Evolutionary conservation across 2,329 filamentous ascomycete genomes (phyloP), one percentile per base, ranked within the genome.

Genomic region (Microsporum canis): DNA sequence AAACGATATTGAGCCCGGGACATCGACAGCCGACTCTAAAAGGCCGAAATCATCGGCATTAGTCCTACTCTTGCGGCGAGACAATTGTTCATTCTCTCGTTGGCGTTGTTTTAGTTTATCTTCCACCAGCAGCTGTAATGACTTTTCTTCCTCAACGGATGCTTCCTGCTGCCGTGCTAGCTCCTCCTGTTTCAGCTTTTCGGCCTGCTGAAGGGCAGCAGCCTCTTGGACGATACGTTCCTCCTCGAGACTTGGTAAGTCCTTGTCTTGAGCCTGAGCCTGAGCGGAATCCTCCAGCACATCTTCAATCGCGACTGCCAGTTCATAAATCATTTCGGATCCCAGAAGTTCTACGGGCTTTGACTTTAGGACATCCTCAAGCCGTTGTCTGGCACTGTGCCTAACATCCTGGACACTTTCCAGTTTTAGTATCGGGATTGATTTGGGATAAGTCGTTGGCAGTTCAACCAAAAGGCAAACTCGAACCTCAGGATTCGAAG

Each of bases 371-470:
- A 95, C 79, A 60, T 84, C 80, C 69, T 86, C 80, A 14, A 95
- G 81, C 68, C 87, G 88, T 70, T 84, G 87, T 62, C 83, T 80
- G 1, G 88, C 89, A 59, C 83, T 85, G 67, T 88, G 86, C 49
- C 85, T 84, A 60, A 96, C 77, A 51, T 82, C 79, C 31, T 80
- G 78, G 47, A 84, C 76, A 60, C 85, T 79, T 65, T 88, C 86
- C 51, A 95, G 71, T 3, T 81, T 84, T 12, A 96, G 75, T 8
- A 89, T 77, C 1, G 91, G 91, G 1, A 85, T 77, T 1, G 90
- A 88, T 70, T 89, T 95, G 3, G 92, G 94, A 71, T 97, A 97
- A 0, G 91, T 95, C 5, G 91, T 88, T 6, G 90, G 94, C 66
- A 97, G 78, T 61, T 88, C 86, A 59, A 95, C 89, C 56, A 83